Evolutionary conservation across 2,329 filamentous ascomycete species (phyloP).

Genomic region (Exophiala lecanii-corni): DNA sequence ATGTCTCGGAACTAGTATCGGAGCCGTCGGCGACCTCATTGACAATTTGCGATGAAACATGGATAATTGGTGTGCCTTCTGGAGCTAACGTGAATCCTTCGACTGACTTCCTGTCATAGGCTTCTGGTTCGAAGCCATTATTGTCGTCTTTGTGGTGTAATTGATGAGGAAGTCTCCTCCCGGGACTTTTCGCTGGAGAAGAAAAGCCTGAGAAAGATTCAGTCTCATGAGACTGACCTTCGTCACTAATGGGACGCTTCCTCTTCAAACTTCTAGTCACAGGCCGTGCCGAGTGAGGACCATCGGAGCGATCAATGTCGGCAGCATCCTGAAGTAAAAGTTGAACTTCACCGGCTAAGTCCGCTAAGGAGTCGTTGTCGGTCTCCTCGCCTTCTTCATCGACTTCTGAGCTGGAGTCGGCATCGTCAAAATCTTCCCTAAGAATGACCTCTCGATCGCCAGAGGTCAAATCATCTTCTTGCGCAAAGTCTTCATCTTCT

Average conservation of each 20-base stretch:
- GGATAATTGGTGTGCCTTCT: too few species aligned
- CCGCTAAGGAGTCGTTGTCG: slow-evolving; percentile 31
- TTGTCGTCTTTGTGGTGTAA: background rate
- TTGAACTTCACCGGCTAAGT: slow-evolving; percentile 19
- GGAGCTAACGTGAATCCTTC: too few species aligned
- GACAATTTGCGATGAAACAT: too few species aligned
- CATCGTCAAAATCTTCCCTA: slow-evolving; percentile 27
- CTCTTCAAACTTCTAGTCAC: slow-evolving; percentile 13
- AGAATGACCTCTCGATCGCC: slow-evolving; percentile 5
- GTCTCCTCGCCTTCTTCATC: slow-evolving; percentile 22
- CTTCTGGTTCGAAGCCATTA: too few species aligned
- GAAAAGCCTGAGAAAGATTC: slow-evolving; percentile 19
- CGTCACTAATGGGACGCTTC: slow-evolving; percentile 17
- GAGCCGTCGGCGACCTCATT: slow-evolving; percentile 22
- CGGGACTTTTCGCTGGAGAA: slow-evolving; percentile 4
- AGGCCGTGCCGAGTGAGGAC: background rate
- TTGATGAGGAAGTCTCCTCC: background rate
- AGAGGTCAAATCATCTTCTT: background rate
- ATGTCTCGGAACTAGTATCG: slow-evolving; percentile 30
- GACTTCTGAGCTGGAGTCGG: slow-evolving; percentile 26
- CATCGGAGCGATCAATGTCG: slow-evolving; percentile 6
- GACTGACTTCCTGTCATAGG: too few species aligned
- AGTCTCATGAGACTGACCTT: slow-evolving; percentile 9
- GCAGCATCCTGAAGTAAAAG: slow-evolving; percentile 19
- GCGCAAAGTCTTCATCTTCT: slow-evolving; percentile 2